Evolutionary conservation across 805 yeast species (phyloP).

Genomic region (Suhomyces pyralidae): DNA sequence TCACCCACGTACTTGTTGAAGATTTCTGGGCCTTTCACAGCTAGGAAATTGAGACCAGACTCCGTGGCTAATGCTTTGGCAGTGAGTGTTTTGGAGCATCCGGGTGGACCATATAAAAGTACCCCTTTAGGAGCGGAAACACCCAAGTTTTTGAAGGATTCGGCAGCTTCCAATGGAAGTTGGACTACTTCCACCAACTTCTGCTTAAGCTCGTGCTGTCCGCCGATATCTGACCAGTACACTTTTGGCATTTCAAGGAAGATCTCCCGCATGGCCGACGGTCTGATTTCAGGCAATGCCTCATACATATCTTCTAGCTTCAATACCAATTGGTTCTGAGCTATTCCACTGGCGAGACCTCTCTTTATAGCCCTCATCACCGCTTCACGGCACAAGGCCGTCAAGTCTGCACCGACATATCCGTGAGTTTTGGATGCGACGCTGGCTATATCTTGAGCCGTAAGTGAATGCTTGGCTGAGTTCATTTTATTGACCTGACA

Average conservation of each 20-base stretch:
- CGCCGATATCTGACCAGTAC: slow-evolving; percentile 93
- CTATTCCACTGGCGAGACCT: slow-evolving; percentile 36
- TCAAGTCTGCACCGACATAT: slow-evolving; percentile 93
- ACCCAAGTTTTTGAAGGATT: slow-evolving; percentile 72
- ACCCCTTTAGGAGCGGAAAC: slow-evolving; percentile 92
- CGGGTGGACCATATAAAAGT: slow-evolving; percentile 94
- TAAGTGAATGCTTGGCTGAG: slow-evolving; percentile 42
- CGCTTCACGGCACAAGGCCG: slow-evolving; percentile 83
- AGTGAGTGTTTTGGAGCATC: slow-evolving; percentile 92
- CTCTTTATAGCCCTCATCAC: slow-evolving; percentile 79
- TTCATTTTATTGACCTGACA: slow-evolving; percentile 59
- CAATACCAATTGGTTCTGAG: slow-evolving; percentile 44
- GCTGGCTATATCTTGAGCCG: slow-evolving; percentile 51
- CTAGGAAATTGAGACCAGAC: slow-evolving; percentile 87
- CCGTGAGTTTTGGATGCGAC: slow-evolving; percentile 88
- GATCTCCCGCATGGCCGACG: slow-evolving; percentile 96
- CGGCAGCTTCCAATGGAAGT: slow-evolving; percentile 81
- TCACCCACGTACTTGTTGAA: slow-evolving; percentile 96
- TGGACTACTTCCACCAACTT: slow-evolving; percentile 88
- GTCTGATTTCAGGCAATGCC: slow-evolving; percentile 79
- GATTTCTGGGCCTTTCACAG: slow-evolving; percentile 96
- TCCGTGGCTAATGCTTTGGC: slow-evolving; percentile 96
- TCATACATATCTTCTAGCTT: slow-evolving; percentile 56
- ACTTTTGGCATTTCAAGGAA: slow-evolving; percentile 93
- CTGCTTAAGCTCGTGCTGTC: slow-evolving; percentile 78